Percentiles rank a stretch among this genome's conserved stretches.
These are phyloP conservation scores for Leccinum obscurum DNA, from an alignment of 768 basidiomycete genomes.

Conservation along the genomic window DNA sequence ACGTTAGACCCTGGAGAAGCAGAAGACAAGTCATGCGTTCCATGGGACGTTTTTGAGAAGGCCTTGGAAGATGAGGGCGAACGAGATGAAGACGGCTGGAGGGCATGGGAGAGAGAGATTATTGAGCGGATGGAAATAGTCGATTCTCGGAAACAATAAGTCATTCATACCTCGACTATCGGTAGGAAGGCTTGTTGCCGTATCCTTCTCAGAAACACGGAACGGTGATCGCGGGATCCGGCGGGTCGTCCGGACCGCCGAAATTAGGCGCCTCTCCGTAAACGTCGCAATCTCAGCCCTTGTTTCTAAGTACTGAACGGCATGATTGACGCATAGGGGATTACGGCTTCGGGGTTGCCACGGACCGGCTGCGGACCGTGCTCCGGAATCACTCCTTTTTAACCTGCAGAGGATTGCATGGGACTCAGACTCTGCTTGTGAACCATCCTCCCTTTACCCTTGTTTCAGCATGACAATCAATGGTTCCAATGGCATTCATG, in stretches of 20 bases:
- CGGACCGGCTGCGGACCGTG: constrained; percentile 19
- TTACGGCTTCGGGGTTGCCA: background rate
- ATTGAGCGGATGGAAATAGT: constrained; percentile 65
- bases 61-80: constrained; percentile 55
- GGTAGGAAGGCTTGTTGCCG: background rate
- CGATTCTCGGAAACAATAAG: constrained; percentile 28
- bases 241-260: constrained; percentile 1
- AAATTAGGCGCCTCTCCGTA: background rate
- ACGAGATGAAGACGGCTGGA: constrained; percentile 65
- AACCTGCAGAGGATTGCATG: background rate
- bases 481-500: constrained; percentile 22
- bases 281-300: background rate
- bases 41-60: constrained; percentile 72
- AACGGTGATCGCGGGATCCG: background rate
- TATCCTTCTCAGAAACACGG: background rate
- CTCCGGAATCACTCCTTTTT: constrained; percentile 6
- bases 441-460: background rate
- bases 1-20: constrained; percentile 49
- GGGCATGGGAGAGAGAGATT: constrained; percentile 81
- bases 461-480: constrained; percentile 39
- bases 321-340: background rate
- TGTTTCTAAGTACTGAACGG: background rate
- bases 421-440: background rate
- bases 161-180: background rate
- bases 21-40: constrained; percentile 61